Evolutionary conservation across 345 rosid species (phyloP), one percentile per base, ranked within the genome.

Genomic region (Mangifera indica): DNA sequence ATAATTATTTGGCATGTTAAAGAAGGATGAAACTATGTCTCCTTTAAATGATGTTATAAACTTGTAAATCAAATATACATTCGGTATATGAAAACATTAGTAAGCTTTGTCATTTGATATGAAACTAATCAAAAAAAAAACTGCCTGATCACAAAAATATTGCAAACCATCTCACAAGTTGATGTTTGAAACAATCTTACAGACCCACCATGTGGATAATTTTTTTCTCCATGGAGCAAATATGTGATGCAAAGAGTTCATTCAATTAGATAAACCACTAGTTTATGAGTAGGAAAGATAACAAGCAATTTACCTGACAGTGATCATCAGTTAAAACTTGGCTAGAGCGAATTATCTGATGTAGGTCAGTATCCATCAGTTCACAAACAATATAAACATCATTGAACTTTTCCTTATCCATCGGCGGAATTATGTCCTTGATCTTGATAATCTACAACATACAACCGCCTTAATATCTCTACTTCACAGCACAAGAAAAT

Each of bases 331-430:
- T 89, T 71, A 95, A 77, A 72, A 73, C 74, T 80, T 95, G 99
- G 75, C 34, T 88, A 25, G 99, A 89, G 70, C 87, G 88, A 53
- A 95, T 91, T 63, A 95, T 92, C 71, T 89, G 97, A 69, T 92
- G 87, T 62, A 95, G 85, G 82, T 95, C 97, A 9, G 99, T 92
- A 70, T 92, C 99, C 99, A 95, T 86, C 72, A 92, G 78, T 62
- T 95, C 97, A 66, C 74, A 92, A 12, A 89, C 99, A 21, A 91
- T 87, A 66, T 92, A 95, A 55, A 95, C 98, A 77, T 95, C 98
- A 63, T 89, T 87, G 80, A 95, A 95, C 66, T 70, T 83, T 32
- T 89, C 89, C 74, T 64, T 88, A 77, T 81, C 83, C 11, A 86
- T 93, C 49, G 98, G 98, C 52, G 73, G 77, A 44, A 92, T 91